phyloP scores from a whole-genome alignment of 768 basidiomycete genomes.

The Paxillus involutus region DNA sequence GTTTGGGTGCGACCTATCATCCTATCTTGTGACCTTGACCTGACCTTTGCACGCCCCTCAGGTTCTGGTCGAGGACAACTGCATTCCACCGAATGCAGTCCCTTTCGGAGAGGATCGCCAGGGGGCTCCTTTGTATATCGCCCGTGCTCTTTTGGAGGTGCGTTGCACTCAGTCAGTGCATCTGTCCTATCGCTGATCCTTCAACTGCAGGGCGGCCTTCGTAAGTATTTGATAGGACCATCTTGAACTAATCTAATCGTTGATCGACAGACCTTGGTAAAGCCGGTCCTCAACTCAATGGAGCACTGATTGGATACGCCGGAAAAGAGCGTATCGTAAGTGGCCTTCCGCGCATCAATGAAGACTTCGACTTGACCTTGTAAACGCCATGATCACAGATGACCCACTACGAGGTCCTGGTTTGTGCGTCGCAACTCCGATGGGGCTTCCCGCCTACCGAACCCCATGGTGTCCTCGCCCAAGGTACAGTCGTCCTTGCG shows the following conservation, averaged over 20 bases:
- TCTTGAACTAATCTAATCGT: background rate
- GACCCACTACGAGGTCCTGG: slow-evolving; percentile 33
- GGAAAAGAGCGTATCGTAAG: slow-evolving; percentile 35
- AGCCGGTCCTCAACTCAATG: slow-evolving; percentile 29
- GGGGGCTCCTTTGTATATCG: slow-evolving; percentile 26
- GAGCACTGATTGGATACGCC: slow-evolving; percentile 32
- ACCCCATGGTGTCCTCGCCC: slow-evolving; percentile 12
- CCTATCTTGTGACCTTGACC: background rate
- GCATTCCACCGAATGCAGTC: slow-evolving; percentile 35
- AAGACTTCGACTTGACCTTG: background rate
- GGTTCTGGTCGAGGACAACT: slow-evolving; percentile 29
- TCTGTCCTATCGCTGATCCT: background rate
- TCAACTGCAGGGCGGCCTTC: slow-evolving; percentile 21
- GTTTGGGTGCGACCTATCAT: slow-evolving; percentile 25
- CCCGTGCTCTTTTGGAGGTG: slow-evolving; percentile 30
- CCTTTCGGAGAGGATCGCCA: slow-evolving; percentile 33
- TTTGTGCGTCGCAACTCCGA: slow-evolving; percentile 34
- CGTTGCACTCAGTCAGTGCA: background rate
- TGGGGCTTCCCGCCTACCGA: slow-evolving; percentile 26
- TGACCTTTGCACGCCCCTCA: background rate
- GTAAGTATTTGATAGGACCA: slow-evolving; percentile 13
- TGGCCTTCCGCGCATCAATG: background rate
- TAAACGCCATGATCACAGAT: slow-evolving; percentile 20
- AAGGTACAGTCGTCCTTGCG: slow-evolving; percentile 32
- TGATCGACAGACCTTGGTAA: slow-evolving; percentile 32